Evolutionary conservation across 306 rosid species (phyloP), one percentile per base, ranked within the genome.

Genomic region (Castanospermum australe): DNA sequence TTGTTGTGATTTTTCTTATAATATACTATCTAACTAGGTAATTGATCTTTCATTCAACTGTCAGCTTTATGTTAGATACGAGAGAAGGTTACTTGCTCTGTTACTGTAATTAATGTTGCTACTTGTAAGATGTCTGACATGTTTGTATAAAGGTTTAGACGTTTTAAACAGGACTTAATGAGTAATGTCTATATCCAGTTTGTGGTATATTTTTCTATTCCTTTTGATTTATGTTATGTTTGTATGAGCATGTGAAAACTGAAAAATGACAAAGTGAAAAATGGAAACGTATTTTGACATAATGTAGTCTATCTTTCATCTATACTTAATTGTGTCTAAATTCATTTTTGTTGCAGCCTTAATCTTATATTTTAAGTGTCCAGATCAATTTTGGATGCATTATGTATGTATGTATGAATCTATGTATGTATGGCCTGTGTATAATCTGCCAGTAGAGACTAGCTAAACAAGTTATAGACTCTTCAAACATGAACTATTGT

Each of bases 1-100:
- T 92, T 71, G 93, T 94, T 74, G 89, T 91, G 50, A 48, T 94
- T 82, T 94, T 94, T 84, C 94, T 94, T 25, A 80, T 94, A 47
- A 82, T 94, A 72, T 94, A 94, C 89, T 94, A 90, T 82, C 91
- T 94, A 73, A 94, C 96, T 79, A 82, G 84, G 89, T 86, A n/a
- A 81, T 42, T 57, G 80, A 64, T 65, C 67, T 71, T 70, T 77
- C 73, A 55, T 32, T 76, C 57, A 28, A 61, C 55, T 51, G 47
- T 63, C 77, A 15, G 36, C 81, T 68, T 71, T 21, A 55, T 45
- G 75, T 69, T 78, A 38, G 77, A 79, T 48, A 5, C 41, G 65
- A n/a, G 62, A 75, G 42, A 50, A 75, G 39, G 77, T 45, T 63
- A 51, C n/a, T 73, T 44, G 41, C 63, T 32, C 79, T 56, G 8